These are phyloP conservation scores for Iris pallida DNA, from an alignment of 116 monocot genomes.

Conservation along the genomic window DNA sequence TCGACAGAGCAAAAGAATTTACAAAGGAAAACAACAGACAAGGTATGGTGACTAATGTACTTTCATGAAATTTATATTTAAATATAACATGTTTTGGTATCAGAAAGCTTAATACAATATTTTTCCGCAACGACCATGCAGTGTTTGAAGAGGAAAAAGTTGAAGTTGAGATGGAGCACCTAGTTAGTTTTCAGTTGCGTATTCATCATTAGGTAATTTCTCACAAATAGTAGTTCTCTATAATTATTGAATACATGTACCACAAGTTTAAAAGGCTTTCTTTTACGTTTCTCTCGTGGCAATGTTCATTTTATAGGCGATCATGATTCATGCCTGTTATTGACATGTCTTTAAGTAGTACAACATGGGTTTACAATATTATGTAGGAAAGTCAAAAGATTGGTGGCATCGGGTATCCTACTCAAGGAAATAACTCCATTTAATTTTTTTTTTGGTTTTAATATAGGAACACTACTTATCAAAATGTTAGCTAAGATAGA, in stretches of 20 bases:
- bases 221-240: not conserved
- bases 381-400: too few species aligned
- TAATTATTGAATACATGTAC: not conserved
- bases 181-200: slow-evolving; percentile 52
- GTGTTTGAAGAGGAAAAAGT: slow-evolving; percentile 82
- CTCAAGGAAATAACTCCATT: too few species aligned
- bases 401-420: too few species aligned
- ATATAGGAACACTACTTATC: too few species aligned
- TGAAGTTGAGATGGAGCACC: slow-evolving; percentile 69
- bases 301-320: too few species aligned
- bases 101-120: not conserved
- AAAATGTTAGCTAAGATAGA: too few species aligned
- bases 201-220: slow-evolving; percentile 67
- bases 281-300: too few species aligned
- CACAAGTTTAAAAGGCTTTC: not conserved
- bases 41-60: slow-evolving; percentile 25
- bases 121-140: slow-evolving; percentile 60
- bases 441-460: too few species aligned
- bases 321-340: too few species aligned
- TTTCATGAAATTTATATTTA: not conserved
- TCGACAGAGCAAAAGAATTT: slow-evolving; percentile 64
- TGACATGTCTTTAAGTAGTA: too few species aligned
- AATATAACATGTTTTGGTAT: slow-evolving; percentile 3
- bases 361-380: too few species aligned
- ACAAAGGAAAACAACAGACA: slow-evolving; percentile 71